Conservation (phyloP, 345 rosid genomes). For the Gossypium longicalyx region DNA sequence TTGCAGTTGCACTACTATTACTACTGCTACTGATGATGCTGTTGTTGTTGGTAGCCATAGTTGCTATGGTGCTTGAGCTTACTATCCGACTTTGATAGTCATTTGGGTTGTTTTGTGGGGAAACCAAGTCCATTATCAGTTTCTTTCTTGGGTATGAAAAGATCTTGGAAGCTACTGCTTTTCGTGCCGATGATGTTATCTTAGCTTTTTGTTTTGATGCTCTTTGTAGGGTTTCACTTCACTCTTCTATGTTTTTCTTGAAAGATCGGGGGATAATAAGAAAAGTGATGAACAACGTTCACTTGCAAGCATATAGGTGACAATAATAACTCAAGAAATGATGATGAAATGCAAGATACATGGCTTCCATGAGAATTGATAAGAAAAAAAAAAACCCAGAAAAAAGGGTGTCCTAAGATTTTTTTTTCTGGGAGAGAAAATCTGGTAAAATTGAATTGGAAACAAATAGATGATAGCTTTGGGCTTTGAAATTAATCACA, state of each 20-base stretch:
- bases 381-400: slow-evolving; percentile 7
- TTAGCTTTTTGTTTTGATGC: neutral
- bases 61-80: neutral
- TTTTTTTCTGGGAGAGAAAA: neutral
- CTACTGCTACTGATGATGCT: neutral
- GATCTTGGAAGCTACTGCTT: neutral
- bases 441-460: neutral
- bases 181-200: neutral
- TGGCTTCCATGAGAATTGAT: slow-evolving; percentile 10
- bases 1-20: slow-evolving; percentile 4
- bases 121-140: slow-evolving; percentile 38
- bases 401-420: neutral
- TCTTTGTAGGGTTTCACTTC: slow-evolving; percentile 8
- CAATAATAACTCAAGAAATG: neutral
- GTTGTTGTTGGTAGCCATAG: neutral
- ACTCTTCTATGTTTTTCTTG: neutral
- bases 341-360: slow-evolving; percentile 19
- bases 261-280: neutral
- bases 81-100: slow-evolving; percentile 1
- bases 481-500: neutral
- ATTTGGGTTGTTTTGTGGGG: slow-evolving; percentile 17
- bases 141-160: neutral
- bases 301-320: neutral
- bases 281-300: neutral
- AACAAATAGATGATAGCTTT: neutral